A percentile compares a stretch with the other conserved stretches of the same genome.
Conservation (phyloP, 2,329 filamentous ascomycete genomes). For the Corinectria fuckeliana region DNA sequence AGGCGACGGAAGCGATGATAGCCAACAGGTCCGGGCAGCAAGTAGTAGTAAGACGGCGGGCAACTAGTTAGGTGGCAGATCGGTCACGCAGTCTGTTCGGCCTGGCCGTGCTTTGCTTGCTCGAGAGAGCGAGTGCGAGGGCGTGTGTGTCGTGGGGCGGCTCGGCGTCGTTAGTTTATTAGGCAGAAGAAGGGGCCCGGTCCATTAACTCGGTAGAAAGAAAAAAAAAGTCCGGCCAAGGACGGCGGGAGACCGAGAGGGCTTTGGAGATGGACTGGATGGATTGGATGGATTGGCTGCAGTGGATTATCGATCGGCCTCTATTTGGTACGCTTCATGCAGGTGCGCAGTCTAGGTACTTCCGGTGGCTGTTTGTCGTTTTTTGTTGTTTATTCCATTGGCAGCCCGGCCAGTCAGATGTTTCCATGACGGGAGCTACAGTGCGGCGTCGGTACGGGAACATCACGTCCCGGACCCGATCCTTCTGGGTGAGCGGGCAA, state of each 20-base stretch:
- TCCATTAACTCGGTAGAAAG: constrained; percentile 34
- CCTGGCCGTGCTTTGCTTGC: constrained; percentile 11
- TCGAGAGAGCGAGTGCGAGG: constrained; percentile 14
- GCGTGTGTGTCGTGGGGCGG: constrained; percentile 29
- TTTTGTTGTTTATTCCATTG: neutral
- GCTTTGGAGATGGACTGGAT: constrained; percentile 32
- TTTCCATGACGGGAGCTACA: neutral
- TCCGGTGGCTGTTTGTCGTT: neutral
- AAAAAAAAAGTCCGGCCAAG: constrained; percentile 31
- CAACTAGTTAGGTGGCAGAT: neutral
- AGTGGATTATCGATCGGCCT: constrained; percentile 32
- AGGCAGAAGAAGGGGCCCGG: constrained; percentile 37
- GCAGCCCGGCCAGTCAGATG: constrained; percentile 13
- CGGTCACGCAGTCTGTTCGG: constrained; percentile 11
- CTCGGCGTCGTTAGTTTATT: constrained; percentile 34
- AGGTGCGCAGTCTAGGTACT: neutral
- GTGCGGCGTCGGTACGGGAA: neutral
- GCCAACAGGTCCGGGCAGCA: neutral
- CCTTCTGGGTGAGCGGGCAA: constrained; percentile 9
- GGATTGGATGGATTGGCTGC: constrained; percentile 25
- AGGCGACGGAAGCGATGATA: neutral
- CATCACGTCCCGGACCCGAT: neutral
- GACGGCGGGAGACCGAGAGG: too few species aligned
- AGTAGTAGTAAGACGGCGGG: neutral
- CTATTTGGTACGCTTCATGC: constrained; percentile 3